Conservation (phyloP, 345 rosid species). For the Aquilaria sinensis region DNA sequence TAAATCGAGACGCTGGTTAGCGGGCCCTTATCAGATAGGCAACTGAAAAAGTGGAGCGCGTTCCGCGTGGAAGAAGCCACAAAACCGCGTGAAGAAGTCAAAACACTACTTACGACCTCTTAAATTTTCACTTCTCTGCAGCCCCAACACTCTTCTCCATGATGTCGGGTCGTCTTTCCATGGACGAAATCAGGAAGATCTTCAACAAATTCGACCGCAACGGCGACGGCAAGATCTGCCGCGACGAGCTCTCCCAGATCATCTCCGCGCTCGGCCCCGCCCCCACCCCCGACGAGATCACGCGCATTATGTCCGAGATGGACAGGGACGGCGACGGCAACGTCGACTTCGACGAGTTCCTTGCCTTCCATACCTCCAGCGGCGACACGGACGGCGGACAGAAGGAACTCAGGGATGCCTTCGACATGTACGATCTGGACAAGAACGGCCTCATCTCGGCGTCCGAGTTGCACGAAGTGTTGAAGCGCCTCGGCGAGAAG, state of each 20-base stretch:
- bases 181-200: conserved; percentile 46
- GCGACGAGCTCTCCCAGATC: conserved; percentile 54
- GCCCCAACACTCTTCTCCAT: background rate
- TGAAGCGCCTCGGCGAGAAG: conserved; percentile 79
- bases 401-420: conserved; percentile 74
- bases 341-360: conserved; percentile 77
- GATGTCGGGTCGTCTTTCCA: conserved; percentile 18
- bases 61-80: no score
- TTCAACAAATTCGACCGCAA: conserved; percentile 78
- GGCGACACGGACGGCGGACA: conserved; percentile 7
- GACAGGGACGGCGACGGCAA: conserved; percentile 86
- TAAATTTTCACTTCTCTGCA: no score
- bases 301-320: conserved; percentile 58
- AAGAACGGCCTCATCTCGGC: conserved; percentile 80
- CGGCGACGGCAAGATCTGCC: conserved; percentile 89
- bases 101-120: no score
- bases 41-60: no score
- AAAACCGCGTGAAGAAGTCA: no score
- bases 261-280: conserved; percentile 47
- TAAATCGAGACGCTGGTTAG: no score
- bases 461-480: conserved; percentile 60
- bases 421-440: conserved; percentile 76
- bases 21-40: no score
- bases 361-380: conserved; percentile 27
- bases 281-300: conserved; percentile 45